A percentile compares a stretch with the other conserved stretches of the same genome.
phyloP scores from a whole-genome alignment of 305 asterid genomes.

The Coffea humblotiana region DNA sequence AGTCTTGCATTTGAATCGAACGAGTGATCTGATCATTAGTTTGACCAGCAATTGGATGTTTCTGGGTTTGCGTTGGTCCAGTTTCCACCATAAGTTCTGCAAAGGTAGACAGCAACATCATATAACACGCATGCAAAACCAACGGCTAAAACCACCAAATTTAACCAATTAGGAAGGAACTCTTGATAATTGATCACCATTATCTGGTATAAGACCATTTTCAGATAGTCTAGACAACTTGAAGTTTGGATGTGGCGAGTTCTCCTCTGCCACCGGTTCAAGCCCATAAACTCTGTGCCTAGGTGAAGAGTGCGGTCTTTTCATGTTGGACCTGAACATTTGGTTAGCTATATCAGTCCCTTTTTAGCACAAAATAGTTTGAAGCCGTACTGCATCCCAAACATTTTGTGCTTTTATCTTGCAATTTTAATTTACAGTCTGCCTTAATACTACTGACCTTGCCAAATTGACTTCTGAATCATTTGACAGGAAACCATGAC shows the following conservation, averaged over 20 bases:
- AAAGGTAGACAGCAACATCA: conserved; percentile 8
- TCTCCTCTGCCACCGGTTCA: conserved; percentile 81
- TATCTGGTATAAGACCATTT: conserved; percentile 44
- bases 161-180: neutral
- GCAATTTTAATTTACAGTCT: neutral
- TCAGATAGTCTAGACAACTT: conserved; percentile 52
- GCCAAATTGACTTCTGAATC: conserved; percentile 64
- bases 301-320: conserved; percentile 62
- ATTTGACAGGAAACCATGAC: conserved; percentile 54
- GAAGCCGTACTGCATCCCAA: neutral
- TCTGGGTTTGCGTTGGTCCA: conserved; percentile 90
- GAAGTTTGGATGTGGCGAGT: conserved; percentile 51
- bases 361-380: neutral
- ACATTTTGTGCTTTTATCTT: neutral
- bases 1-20: conserved; percentile 61
- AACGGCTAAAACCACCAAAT: neutral
- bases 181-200: conserved; percentile 36
- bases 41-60: conserved; percentile 36
- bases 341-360: neutral
- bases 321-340: conserved; percentile 60
- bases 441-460: conserved; percentile 43
- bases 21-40: conserved; percentile 71
- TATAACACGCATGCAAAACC: neutral
- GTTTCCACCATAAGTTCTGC: conserved; percentile 80
- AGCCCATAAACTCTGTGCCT: conserved; percentile 65